Base-by-base conservation (phyloP, 805 yeast species). In the Ogataea trehaloabstinens region DNA sequence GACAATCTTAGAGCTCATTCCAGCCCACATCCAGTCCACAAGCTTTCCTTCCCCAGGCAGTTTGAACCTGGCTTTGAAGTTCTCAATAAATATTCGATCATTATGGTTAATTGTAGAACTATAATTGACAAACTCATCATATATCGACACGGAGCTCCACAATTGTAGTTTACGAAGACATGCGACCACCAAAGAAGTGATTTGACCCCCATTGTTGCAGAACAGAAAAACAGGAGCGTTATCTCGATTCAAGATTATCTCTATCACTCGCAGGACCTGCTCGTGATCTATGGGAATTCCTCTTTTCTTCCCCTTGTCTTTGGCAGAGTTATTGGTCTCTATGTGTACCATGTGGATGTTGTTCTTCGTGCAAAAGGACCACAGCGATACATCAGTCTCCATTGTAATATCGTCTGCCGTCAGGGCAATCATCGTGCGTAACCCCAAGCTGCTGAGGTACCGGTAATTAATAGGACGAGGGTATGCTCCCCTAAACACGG, bases 111-210 rank as follows among this genome's bases (percentile, higher is more conserved):
- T 79, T 37, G 82, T 80, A 12, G 86, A 80, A 6, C 90, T 76
- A 58, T 77, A 90, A 40, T 80, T 77, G 29, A 84, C 73, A 53
- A 85, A 90, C 63, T 91, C 99, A 46, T 82, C 86, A 51, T 85
- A 78, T 11, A 91, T 89, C 0, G 96, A 82, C 3, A 88, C 86
- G 5, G 85, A 75, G 7, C 93, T 82, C 99, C 99, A 93, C 50
- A 83, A 78, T 19, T 87, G 84, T 15, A 85, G 64, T 49, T 85
- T 85, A 24, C 99, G 64, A 27, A 89, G 64, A 57, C 97, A 89
- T 4, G 96, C 98, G 18, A 91, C 74, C 1, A 87, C 78, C 32
- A 93, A 66, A 18, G 91, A 78, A 0, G 95, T 86, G 2, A 86
- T 83, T 47, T 87, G 89, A 7, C 95, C 89, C 0, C 97, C 98